Base-by-base conservation (phyloP, 345 rosid species). In the Microthlaspi erraticum region DNA sequence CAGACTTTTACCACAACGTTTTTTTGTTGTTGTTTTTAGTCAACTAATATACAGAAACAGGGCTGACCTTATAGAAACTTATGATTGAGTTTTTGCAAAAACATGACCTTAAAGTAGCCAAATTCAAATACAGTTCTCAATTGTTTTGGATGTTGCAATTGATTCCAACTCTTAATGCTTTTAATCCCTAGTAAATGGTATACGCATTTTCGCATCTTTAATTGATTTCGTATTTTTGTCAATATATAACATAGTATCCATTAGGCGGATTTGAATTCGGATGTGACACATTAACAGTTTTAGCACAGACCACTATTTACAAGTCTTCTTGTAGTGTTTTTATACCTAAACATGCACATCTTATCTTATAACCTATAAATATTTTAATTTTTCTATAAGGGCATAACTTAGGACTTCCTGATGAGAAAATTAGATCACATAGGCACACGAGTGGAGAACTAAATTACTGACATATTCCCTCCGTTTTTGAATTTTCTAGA, bases 41-140 rank as follows among this genome's bases (percentile, higher is more conserved):
- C 29, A 8, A 51, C 12, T 71, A 41, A 41, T 11, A 55, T 10
- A 68, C 44, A 36, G 9, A 34, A 39, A 20, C 14, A 38, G 42
- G 18, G 52, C 50, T 70, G 75, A 42, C 68, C 68, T 50, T 41
- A 51, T 29, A 18, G 16, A 60, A 58, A 12, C 51, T 60, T 39
- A 60, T 60, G 74, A 50, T 70, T 26, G 33, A 36, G 32, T 44
- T 68, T 29, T 39, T 70, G 52, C 61, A 44, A 60, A 20, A 37
- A 0, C 10, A 16, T 58, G 73, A 48, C 34, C 29, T 48, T 17
- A 69, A 58, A 10, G 50, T 37, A 46, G 48, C 36, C 42, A 56
- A n/a, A 14, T 31, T 7, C 20, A 54, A 32, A 32, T 10, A 33
- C 37, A 68, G 20, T 44, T 49, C 49, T 37, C 50, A 23, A 23